phyloP scores from a whole-genome alignment of 2,329 filamentous ascomycete species.

The Leptosphaerulina australis region DNA sequence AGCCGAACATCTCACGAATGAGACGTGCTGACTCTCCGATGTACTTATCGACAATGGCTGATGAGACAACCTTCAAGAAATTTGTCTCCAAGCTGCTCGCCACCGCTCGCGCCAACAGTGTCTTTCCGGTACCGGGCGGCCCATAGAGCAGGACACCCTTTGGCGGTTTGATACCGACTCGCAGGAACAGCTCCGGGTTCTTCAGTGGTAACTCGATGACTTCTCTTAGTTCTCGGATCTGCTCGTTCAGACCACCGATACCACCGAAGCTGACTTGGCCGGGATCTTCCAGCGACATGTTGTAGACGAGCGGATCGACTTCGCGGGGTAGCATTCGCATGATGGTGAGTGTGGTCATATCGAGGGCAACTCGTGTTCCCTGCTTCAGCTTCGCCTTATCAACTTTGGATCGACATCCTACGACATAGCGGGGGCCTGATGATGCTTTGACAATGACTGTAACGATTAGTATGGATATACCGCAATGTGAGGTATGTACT shows the following conservation, averaged over 20 bases:
- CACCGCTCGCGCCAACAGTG: slow-evolving; percentile 88
- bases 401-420: slow-evolving; percentile 97
- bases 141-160: slow-evolving; percentile 97
- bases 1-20: slow-evolving; percentile 99
- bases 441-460: slow-evolving; percentile 98
- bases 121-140: slow-evolving; percentile 96
- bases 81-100: slow-evolving; percentile 97
- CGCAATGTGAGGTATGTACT: slow-evolving; percentile 46
- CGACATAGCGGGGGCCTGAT: slow-evolving; percentile 94
- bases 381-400: slow-evolving; percentile 98
- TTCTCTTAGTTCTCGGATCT: slow-evolving; percentile 95
- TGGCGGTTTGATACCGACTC: slow-evolving; percentile 97
- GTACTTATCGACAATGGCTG: slow-evolving; percentile 99
- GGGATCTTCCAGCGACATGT: slow-evolving; percentile 98
- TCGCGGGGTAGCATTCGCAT: slow-evolving; percentile 99
- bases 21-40: slow-evolving; percentile 97
- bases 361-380: slow-evolving; percentile 93
- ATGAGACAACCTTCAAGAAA: slow-evolving; percentile 98
- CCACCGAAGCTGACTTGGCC: slow-evolving; percentile 97
- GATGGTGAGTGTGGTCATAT: slow-evolving; percentile 99
- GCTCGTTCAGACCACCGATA: slow-evolving; percentile 96
- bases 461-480: slow-evolving; percentile 15
- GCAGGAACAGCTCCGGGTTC: slow-evolving; percentile 95
- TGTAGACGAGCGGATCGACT: slow-evolving; percentile 98
- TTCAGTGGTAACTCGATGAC: slow-evolving; percentile 98